Evolutionary conservation across 805 yeast genomes (phyloP), one percentile per base, ranked within the genome.

Genomic region (Metschnikowia cerradonensis): DNA sequence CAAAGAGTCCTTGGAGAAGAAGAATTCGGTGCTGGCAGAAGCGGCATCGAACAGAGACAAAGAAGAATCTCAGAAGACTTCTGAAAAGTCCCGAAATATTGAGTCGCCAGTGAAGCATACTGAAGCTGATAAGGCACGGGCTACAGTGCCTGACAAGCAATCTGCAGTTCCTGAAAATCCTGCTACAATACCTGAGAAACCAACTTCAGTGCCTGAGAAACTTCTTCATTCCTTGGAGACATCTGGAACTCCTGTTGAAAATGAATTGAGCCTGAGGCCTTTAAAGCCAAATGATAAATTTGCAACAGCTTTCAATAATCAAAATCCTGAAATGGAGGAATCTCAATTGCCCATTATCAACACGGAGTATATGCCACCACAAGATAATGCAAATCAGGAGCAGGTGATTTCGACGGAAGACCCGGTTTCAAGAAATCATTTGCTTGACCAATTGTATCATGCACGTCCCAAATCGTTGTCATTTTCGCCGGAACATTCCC

Each of bases 371-470:
- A 11, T 38, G 26, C 17, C 32, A n/a, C 22, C 37, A 22, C 45
- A 33, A 11, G 20, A 13, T 3, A 19, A 42, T n/a, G 31, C 45
- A 8, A 42, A 32, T 7, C 17, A 8, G 13, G 38, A 42, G 19
- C 17, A 5, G 17, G 45, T 32, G 14, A 6, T 14, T 19, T 17
- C 19, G 11, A 20, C 20, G 22, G 32, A 44, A 14, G 15, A 36
- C 19, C 42, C 49, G 45, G 55, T 48, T 7, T 46, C 56, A 8
- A 55, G 57, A 32, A 64, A 66, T 45, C 70, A 63, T 43, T 50
- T 68, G 23, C 57, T 70, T 50, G 71, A 66, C 41, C 75, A 65
- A 56, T 64, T 67, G 36, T 70, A 67, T 54, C 72, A 61, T 19
- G 70, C 70, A 13, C 68, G 63, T 39, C 71, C 71, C 13, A 57